Evolutionary conservation across 163 green algal genomes (phyloP).

Genomic region (Scenedesmus sp.): DNA sequence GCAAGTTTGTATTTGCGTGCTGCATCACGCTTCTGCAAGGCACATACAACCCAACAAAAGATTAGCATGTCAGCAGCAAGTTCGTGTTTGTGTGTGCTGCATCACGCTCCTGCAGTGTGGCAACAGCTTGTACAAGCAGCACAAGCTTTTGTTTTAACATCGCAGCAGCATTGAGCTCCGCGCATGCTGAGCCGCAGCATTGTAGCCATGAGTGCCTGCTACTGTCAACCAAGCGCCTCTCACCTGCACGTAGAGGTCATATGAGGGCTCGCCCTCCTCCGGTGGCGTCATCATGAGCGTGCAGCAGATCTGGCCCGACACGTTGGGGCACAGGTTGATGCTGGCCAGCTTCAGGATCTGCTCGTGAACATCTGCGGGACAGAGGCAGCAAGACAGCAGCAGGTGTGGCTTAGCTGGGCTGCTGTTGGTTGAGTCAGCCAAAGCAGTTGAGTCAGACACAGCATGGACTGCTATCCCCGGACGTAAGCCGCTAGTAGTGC

Average conservation of each 20-base stretch:
- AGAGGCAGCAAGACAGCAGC: neutral
- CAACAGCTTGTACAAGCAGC: too few species aligned
- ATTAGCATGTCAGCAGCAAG: too few species aligned
- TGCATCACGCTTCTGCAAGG: neutral
- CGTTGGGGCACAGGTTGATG: conserved; percentile 88
- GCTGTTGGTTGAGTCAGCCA: too few species aligned
- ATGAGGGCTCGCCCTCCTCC: conserved; percentile 69
- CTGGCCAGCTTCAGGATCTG: conserved; percentile 84
- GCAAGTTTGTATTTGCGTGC: neutral
- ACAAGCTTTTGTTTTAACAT: too few species aligned
- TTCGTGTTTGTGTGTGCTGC: too few species aligned
- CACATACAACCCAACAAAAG: neutral
- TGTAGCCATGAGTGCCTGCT: too few species aligned
- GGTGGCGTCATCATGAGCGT: conserved; percentile 86
- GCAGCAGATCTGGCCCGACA: conserved; percentile 84
- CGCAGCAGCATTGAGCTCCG: too few species aligned
- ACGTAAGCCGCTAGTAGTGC: neutral
- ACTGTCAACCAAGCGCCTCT: neutral
- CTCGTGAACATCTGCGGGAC: conserved; percentile 60
- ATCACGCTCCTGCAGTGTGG: too few species aligned
- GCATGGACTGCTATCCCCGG: too few species aligned
- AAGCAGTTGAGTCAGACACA: too few species aligned
- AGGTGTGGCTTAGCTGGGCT: neutral
- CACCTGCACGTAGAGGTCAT: conserved; percentile 58
- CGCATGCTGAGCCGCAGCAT: too few species aligned